phyloP scores from a whole-genome alignment of 1,139 yeast genomes.

The Suhomyces chickasaworum region DNA sequence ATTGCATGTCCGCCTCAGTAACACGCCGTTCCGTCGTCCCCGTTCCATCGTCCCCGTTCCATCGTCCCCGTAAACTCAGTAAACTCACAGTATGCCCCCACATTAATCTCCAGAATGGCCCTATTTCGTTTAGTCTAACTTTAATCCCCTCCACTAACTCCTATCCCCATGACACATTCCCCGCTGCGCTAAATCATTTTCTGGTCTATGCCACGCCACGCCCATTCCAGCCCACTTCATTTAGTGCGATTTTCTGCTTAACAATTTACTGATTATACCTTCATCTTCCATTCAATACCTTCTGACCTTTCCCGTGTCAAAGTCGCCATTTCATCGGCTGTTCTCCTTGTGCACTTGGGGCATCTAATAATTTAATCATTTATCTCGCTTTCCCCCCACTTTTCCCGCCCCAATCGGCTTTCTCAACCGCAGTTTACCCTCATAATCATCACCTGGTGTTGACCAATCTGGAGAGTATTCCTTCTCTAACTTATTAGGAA shows the following conservation, averaged over 20 bases:
- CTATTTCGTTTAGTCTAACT: background rate
- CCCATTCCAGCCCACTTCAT: background rate
- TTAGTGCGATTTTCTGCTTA: background rate
- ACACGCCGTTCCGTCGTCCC: too few relatives aligned
- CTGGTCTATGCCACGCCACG: conserved; percentile 3
- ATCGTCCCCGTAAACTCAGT: too few relatives aligned
- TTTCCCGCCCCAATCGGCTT: background rate
- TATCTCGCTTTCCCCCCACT: background rate
- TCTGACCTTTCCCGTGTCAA: background rate
- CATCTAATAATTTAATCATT: background rate
- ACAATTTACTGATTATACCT: too few relatives aligned
- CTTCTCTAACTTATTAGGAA: too few relatives aligned
- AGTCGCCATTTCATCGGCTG: background rate
- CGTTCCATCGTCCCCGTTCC: too few relatives aligned
- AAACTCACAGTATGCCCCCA: background rate
- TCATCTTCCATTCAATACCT: background rate
- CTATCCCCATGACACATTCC: conserved; percentile 1
- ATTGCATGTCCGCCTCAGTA: too few relatives aligned
- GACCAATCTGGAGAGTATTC: background rate
- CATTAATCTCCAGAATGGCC: background rate
- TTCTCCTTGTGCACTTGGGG: background rate
- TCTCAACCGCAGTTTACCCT: background rate
- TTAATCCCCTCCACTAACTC: background rate
- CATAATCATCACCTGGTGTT: background rate
- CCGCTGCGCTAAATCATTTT: conserved; percentile 1